A percentile compares a stretch with the other conserved stretches of the same genome.
Evolutionary conservation across 2,329 filamentous ascomycete genomes (phyloP).

Genomic region (Scorias spongiosa): DNA sequence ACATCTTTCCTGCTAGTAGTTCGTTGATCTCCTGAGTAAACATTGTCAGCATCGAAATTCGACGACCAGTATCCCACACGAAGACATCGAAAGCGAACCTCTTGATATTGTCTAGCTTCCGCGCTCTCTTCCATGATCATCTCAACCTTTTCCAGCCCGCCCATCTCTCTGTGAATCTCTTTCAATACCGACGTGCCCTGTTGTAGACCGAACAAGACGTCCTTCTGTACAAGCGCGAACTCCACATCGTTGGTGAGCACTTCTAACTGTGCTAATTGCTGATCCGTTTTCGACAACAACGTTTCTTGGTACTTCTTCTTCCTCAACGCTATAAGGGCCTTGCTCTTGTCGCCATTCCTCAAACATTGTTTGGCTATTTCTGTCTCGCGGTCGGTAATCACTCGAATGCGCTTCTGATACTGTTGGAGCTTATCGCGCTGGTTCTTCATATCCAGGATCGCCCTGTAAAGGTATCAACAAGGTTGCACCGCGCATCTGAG

Average conservation of each 20-base stretch:
- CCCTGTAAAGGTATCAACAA: slow-evolving; percentile 38
- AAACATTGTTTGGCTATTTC: slow-evolving; percentile 74
- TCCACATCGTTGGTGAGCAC: slow-evolving; percentile 78
- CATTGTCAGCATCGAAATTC: slow-evolving; percentile 1
- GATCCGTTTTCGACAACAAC: slow-evolving; percentile 74
- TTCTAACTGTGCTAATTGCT: slow-evolving; percentile 86
- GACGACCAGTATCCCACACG: no score
- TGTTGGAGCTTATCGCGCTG: slow-evolving; percentile 95
- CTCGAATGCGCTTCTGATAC: slow-evolving; percentile 80
- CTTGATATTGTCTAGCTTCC: slow-evolving; percentile 81
- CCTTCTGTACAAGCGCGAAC: slow-evolving; percentile 93
- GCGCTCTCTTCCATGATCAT: slow-evolving; percentile 86
- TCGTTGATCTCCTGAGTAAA: slow-evolving; percentile 67
- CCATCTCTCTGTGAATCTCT: slow-evolving; percentile 92
- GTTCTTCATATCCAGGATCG: slow-evolving; percentile 92
- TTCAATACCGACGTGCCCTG: slow-evolving; percentile 81
- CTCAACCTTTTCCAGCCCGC: slow-evolving; percentile 83
- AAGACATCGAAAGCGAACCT: slow-evolving; percentile 36
- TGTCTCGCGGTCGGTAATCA: slow-evolving; percentile 76
- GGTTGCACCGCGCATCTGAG: slow-evolving; percentile 1
- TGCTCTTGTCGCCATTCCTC: slow-evolving; percentile 59
- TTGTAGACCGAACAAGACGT: slow-evolving; percentile 81
- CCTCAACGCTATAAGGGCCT: slow-evolving; percentile 73
- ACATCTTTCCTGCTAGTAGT: slow-evolving; percentile 75
- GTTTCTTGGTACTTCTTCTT: slow-evolving; percentile 96